phyloP scores from a whole-genome alignment of 176 grass and related monocot species.

The Dactylis glomerata region DNA sequence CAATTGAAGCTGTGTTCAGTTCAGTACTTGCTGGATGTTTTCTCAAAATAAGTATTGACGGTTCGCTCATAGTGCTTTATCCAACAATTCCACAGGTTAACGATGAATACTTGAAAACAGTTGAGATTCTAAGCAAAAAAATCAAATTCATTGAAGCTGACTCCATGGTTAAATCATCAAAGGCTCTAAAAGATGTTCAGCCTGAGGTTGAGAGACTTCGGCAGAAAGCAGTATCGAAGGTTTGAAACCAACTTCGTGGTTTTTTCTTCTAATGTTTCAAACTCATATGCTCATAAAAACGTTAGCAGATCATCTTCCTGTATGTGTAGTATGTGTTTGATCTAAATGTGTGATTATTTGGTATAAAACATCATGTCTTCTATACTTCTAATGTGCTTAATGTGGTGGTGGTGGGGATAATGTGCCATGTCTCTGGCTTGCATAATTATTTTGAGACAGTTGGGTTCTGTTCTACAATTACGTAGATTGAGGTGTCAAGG shows the following conservation, averaged over 20 bases:
- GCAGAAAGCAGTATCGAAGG: constrained; percentile 96
- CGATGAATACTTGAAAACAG: constrained; percentile 88
- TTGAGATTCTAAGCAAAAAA: constrained; percentile 88
- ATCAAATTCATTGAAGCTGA: constrained; percentile 87
- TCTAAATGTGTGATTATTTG: not conserved
- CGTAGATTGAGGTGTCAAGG: not conserved
- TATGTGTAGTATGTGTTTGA: not conserved
- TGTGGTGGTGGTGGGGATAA: not conserved
- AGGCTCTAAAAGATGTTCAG: constrained; percentile 88
- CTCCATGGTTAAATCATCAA: constrained; percentile 71
- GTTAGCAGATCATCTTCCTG: not conserved
- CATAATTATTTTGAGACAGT: constrained; percentile 10
- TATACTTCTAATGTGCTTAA: not conserved
- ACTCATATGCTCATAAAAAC: not conserved
- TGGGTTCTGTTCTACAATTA: not conserved
- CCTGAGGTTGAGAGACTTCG: constrained; percentile 85
- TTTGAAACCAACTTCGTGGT: constrained; percentile 38
- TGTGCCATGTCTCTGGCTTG: not conserved
- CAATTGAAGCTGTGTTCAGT: not conserved
- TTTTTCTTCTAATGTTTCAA: constrained; percentile 26
- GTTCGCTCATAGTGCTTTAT: constrained; percentile 23
- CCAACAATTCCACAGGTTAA: constrained; percentile 64
- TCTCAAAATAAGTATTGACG: not conserved
- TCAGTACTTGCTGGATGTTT: not conserved
- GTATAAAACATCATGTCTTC: not conserved